A percentile compares a stretch with the other conserved stretches of the same genome.
Evolutionary conservation across 2,329 filamentous ascomycete species (phyloP).

Genomic region (Pseudopyrenochaeta lycopersici): DNA sequence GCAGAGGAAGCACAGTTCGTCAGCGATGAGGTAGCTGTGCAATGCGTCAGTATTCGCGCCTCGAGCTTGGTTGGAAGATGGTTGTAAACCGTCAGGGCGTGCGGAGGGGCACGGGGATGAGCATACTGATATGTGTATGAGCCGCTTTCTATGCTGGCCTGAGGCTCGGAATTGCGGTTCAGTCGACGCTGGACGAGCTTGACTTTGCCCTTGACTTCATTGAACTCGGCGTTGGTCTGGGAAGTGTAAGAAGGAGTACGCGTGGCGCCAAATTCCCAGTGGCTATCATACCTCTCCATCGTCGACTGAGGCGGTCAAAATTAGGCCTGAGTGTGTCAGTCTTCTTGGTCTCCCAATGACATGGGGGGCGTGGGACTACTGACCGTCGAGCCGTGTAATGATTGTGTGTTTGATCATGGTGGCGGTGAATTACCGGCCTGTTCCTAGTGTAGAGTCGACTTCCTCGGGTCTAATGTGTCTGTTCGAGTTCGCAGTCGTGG

Average conservation of each 20-base stretch:
- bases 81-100: not conserved
- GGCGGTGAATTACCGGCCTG: not conserved
- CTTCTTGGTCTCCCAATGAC: slow-evolving; percentile 5
- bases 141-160: slow-evolving; percentile 90
- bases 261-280: not conserved
- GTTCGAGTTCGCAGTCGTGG: not conserved
- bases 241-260: slow-evolving; percentile 18
- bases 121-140: slow-evolving; percentile 85
- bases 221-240: slow-evolving; percentile 76
- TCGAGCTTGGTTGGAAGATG: not conserved
- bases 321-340: slow-evolving; percentile 72
- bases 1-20: slow-evolving; percentile 88
- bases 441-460: not conserved
- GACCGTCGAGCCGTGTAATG: slow-evolving; percentile 92
- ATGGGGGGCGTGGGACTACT: slow-evolving; percentile 5
- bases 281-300: slow-evolving; percentile 73
- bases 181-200: slow-evolving; percentile 90
- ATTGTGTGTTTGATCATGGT: slow-evolving; percentile 90
- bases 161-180: slow-evolving; percentile 86
- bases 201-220: slow-evolving; percentile 88
- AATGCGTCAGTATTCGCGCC: slow-evolving; percentile 13
- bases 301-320: slow-evolving; percentile 94
- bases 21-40: slow-evolving; percentile 80
- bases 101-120: slow-evolving; percentile 4
- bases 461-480: not conserved